Base-by-base conservation (phyloP, 371 early-diverging fungal genomes). In the Syncephalis plumigaleata region DNA sequence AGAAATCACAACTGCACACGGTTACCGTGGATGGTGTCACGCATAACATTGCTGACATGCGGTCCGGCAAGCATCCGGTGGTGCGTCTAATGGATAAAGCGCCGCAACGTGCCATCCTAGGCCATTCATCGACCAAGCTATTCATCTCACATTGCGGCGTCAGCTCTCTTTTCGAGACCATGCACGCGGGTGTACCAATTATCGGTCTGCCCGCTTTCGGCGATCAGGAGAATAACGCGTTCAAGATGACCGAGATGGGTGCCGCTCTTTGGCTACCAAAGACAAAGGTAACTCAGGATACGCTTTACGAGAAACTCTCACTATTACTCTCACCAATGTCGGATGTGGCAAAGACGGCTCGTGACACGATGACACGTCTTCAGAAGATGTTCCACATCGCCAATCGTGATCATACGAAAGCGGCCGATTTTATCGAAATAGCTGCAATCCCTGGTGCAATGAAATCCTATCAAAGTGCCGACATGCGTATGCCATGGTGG, bases 121-220 rank as follows among this genome's bases (percentile, higher is more conserved):
- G 46, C 2, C 52, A 52, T 37, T 42, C 46, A 13, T 37, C 31
- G 24, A 39, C 40, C 21, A 52, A 52, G 22, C 21, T 52, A 18
- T 40, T 52, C 36, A 31, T 52, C 15, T 25, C 46, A 31, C 52
- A 46, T 21, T 45, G 47, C 11, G 52, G 52, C 21, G n/a, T 52
- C 7, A 43, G 38, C 1, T 23, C 42, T 7, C 17, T 27, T 21
- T 31, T 27, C 20, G 52, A 52, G 42, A 18, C 46, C 1, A 25
- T 47, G 9, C 16, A 26, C 26, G 3, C 46, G 7, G 31, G 42
- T 5, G 42, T 24, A 17, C 43, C 43, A 8, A 20, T 40, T 22
- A 42, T 52, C 3, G 26, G n/a, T 11, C 4, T 52, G n/a, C 42
- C 52, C 1, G 45, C 24, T 8, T 7, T 42, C 25, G 25, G n/a